phyloP scores from a whole-genome alignment of 495 filamentous ascomycete genomes.

The Apiosordaria backusii region DNA sequence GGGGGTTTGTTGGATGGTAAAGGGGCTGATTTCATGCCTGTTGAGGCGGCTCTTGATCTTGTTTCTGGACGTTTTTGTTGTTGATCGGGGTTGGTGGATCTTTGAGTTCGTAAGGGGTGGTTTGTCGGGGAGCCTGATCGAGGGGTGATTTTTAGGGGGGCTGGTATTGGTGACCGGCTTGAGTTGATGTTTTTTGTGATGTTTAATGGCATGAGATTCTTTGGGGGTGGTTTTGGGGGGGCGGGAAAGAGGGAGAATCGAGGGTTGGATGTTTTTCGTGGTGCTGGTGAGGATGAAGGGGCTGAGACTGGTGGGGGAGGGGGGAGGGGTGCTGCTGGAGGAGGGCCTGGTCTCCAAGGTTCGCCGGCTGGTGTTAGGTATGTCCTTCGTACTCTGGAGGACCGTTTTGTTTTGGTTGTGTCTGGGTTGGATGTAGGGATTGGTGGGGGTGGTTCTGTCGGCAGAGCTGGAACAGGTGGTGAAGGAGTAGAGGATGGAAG shows the following conservation, averaged over 20 bases:
- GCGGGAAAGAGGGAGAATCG: conserved; percentile 2
- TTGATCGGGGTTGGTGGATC: neutral
- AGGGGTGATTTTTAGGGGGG: neutral
- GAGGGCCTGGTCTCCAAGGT: conserved; percentile 3
- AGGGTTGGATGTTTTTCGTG: neutral
- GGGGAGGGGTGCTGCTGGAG: neutral
- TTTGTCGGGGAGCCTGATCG: neutral
- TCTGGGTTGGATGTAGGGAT: neutral
- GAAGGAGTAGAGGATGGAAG: conserved; percentile 8
- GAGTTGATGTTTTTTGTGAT: conserved; percentile 2
- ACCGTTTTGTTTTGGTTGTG: neutral
- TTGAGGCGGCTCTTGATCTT: neutral
- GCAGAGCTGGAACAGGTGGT: neutral
- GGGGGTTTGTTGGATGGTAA: neutral
- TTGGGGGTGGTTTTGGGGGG: neutral
- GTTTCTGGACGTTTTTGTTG: neutral
- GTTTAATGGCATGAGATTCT: no score
- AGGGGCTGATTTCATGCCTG: neutral
- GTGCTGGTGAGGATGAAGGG: neutral
- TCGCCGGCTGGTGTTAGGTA: conserved; percentile 24
- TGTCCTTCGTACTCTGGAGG: neutral
- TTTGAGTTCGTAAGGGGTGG: neutral
- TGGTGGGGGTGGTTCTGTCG: conserved; percentile 5
- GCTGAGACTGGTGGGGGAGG: neutral
- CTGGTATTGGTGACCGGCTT: neutral